These are phyloP conservation scores for Botrytis galanthina DNA, from an alignment of 2,329 filamentous ascomycete genomes.

Conservation along the genomic window DNA sequence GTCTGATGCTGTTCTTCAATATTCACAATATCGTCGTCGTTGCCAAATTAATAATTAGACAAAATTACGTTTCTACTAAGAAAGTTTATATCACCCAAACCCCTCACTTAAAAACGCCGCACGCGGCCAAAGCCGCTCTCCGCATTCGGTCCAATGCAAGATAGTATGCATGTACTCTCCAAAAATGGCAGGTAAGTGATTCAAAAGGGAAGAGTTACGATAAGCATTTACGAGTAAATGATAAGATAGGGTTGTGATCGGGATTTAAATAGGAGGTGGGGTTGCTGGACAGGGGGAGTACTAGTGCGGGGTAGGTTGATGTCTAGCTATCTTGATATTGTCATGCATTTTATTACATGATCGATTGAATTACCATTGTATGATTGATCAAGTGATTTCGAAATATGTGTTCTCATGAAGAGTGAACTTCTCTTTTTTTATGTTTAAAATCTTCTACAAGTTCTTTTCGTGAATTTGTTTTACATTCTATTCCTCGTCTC, in stretches of 20 bases:
- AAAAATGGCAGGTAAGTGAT: conserved; percentile 12
- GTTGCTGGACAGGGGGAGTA: background rate
- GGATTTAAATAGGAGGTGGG: background rate
- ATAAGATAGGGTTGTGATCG: conserved; percentile 4
- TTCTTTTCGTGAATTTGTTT: too few relatives aligned
- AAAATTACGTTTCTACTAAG: background rate
- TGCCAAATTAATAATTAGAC: background rate
- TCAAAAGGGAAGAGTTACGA: background rate
- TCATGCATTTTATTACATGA: conserved; percentile 5
- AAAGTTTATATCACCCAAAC: background rate
- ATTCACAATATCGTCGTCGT: background rate
- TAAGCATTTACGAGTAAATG: background rate
- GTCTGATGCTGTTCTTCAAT: background rate
- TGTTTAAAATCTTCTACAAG: background rate
- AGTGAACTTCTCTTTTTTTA: background rate
- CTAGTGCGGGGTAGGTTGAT: conserved; percentile 15
- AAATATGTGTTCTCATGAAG: background rate
- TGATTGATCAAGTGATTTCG: background rate
- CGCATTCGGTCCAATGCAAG: background rate
- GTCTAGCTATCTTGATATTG: background rate
- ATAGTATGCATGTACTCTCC: background rate
- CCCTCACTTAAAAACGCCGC: background rate
- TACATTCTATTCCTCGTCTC: background rate
- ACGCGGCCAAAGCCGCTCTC: conserved; percentile 18
- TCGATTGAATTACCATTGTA: background rate